phyloP scores from a whole-genome alignment of 2,329 filamentous ascomycete species.

The Ophiostoma sp. region DNA sequence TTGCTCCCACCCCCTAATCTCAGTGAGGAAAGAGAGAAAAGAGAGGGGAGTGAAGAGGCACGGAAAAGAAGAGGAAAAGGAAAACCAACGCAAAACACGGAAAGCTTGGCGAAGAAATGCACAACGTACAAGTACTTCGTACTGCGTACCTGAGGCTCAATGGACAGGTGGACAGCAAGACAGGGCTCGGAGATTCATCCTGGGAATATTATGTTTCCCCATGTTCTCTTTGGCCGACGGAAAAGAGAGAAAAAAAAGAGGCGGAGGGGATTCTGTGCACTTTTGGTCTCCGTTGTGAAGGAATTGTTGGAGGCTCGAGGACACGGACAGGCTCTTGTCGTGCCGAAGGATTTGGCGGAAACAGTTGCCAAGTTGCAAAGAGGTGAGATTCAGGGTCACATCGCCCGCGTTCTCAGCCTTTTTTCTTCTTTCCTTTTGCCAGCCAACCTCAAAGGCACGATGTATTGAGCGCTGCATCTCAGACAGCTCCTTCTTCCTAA shows the following conservation, averaged over 20 bases:
- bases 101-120: not conserved
- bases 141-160: not conserved
- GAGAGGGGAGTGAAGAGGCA: not conserved
- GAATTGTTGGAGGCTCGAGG: not conserved
- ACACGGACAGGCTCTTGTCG: constrained; percentile 9
- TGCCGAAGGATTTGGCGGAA: not conserved
- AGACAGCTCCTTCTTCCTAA: not conserved
- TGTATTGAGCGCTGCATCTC: not conserved
- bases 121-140: too few species aligned
- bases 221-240: not conserved
- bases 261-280: not conserved
- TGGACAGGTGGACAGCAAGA: too few species aligned
- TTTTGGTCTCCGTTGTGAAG: not conserved
- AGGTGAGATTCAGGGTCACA: constrained; percentile 7
- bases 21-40: not conserved
- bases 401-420: not conserved
- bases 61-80: not conserved
- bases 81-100: constrained; percentile 15
- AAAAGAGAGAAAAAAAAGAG: not conserved
- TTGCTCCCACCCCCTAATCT: not conserved
- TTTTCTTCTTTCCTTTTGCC: not conserved
- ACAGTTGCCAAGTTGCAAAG: not conserved
- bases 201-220: not conserved
- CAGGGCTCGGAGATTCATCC: not conserved
- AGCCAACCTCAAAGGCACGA: not conserved